Conservation (phyloP, 768 basidiomycete genomes). For the Bullera alba region DNA sequence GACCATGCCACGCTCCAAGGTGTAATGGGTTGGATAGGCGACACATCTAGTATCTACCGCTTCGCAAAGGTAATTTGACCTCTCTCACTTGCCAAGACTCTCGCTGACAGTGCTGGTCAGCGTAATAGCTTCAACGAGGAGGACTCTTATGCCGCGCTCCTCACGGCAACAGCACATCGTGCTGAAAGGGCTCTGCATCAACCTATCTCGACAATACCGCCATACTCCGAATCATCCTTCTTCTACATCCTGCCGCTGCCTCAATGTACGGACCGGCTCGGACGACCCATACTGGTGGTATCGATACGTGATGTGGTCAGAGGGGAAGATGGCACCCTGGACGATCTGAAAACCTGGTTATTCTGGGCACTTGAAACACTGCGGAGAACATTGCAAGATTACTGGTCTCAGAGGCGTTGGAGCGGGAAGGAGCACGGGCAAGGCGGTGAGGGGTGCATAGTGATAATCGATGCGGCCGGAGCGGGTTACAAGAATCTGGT, state of each 20-base stretch:
- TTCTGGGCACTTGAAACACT: slow-evolving; percentile 43
- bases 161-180: slow-evolving; percentile 19
- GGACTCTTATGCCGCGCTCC: slow-evolving; percentile 17
- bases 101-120: slow-evolving; percentile 11
- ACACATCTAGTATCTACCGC: slow-evolving; percentile 25
- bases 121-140: slow-evolving; percentile 27
- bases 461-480: slow-evolving; percentile 40
- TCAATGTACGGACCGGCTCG: slow-evolving; percentile 23
- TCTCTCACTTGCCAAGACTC: background rate
- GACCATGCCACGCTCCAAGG: slow-evolving; percentile 20
- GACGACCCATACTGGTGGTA: slow-evolving; percentile 38
- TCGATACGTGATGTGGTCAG: slow-evolving; percentile 30
- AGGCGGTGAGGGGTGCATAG: slow-evolving; percentile 32
- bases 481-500: slow-evolving; percentile 44
- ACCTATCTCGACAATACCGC: slow-evolving; percentile 19
- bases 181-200: slow-evolving; percentile 17
- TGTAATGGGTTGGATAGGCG: slow-evolving; percentile 28
- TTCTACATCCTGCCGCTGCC: slow-evolving; percentile 40
- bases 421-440: slow-evolving; percentile 6
- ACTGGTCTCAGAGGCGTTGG: slow-evolving; percentile 21
- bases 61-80: slow-evolving; percentile 24
- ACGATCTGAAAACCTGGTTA: slow-evolving; percentile 36
- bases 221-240: slow-evolving; percentile 24
- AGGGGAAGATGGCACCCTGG: slow-evolving; percentile 21
- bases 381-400: slow-evolving; percentile 30